Percentiles rank a stretch among this genome's conserved stretches.
Conservation (phyloP, 1,284 basidiomycete species). For the Ganoderma boninense region DNA sequence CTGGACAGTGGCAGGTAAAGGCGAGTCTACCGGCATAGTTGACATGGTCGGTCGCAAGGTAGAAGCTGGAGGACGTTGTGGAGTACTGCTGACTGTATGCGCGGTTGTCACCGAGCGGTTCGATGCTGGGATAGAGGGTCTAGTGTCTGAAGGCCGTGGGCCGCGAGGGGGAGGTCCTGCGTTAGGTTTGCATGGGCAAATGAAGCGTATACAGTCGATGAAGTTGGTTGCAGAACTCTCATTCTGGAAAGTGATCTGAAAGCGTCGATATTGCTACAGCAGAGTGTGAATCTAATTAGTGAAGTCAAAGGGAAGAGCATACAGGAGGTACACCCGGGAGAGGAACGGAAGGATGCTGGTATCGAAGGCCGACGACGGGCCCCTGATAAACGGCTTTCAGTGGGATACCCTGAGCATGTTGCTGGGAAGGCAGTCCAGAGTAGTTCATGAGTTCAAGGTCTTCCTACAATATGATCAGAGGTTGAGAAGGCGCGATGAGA, state of each 20-base stretch:
- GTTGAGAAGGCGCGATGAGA: not conserved
- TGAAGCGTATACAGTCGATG: constrained; percentile 65
- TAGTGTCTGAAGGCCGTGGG: constrained; percentile 4
- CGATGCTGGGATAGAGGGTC: not conserved
- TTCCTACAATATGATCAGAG: constrained; percentile 54
- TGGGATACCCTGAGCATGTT: constrained; percentile 60
- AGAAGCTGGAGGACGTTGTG: not conserved
- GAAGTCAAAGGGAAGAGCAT: constrained; percentile 30
- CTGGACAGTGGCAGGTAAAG: constrained; percentile 2
- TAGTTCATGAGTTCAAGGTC: constrained; percentile 76
- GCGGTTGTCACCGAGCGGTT: constrained; percentile 4
- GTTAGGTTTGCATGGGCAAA: constrained; percentile 71
- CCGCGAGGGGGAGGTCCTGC: constrained; percentile 23
- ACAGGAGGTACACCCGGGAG: constrained; percentile 51
- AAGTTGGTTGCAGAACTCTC: constrained; percentile 59
- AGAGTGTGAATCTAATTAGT: constrained; percentile 10
- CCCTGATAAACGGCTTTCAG: constrained; percentile 82
- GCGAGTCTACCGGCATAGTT: constrained; percentile 3
- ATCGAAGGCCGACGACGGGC: constrained; percentile 74
- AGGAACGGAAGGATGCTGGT: constrained; percentile 58
- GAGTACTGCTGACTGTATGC: constrained; percentile 5
- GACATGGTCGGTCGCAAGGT: constrained; percentile 3
- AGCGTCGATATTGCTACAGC: constrained; percentile 68
- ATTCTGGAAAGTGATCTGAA: constrained; percentile 73
- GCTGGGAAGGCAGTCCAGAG: constrained; percentile 51